Conservation (phyloP, 2,329 filamentous ascomycete species). For the Penicillium carneum region DNA sequence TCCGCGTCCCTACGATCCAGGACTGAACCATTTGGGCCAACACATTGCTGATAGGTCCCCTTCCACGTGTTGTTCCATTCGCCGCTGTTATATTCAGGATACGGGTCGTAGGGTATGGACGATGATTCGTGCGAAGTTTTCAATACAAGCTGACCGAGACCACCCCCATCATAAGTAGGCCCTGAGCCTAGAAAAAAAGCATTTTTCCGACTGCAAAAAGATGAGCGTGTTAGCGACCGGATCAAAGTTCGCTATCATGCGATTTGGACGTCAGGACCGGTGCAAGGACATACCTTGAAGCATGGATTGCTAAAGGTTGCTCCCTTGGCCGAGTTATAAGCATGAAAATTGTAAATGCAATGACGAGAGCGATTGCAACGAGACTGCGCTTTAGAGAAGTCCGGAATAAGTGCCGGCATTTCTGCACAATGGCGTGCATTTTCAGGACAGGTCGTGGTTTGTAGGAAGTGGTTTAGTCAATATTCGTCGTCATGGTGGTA, state of each 20-base stretch:
- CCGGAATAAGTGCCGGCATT: not conserved
- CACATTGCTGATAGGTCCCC: not conserved
- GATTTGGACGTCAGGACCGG: not conserved
- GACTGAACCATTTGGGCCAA: not conserved
- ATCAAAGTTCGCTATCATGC: not conserved
- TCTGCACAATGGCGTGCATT: not conserved
- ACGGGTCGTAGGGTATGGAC: not conserved
- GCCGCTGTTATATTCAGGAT: not conserved
- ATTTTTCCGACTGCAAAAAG: not conserved
- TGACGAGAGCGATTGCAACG: not conserved
- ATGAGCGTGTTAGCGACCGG: not conserved
- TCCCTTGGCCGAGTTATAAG: not conserved
- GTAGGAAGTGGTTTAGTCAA: no score
- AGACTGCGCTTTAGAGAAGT: not conserved
- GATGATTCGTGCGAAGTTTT: not conserved
- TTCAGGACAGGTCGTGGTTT: not conserved
- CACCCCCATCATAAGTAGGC: not conserved
- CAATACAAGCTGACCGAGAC: not conserved
- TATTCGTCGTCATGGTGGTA: no score
- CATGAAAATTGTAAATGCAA: not conserved
- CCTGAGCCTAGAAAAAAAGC: not conserved
- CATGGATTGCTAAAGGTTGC: not conserved
- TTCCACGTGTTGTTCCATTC: not conserved
- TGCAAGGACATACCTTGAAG: not conserved
- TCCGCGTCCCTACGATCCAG: not conserved